phyloP scores from a whole-genome alignment of 495 filamentous ascomycete genomes.

The Penicillium longicatenatum region DNA sequence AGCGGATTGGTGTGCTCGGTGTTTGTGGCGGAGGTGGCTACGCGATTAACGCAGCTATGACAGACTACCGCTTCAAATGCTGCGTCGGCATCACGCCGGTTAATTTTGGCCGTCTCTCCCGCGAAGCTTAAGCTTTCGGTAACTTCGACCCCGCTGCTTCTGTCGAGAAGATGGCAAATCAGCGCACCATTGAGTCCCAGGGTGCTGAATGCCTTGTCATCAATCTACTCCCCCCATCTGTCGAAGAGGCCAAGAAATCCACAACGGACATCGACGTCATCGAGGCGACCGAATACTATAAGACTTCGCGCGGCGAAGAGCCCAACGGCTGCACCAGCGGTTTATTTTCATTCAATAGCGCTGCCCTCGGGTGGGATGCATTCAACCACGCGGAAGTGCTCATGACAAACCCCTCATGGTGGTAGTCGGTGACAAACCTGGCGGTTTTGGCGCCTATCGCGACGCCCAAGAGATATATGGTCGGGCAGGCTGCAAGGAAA shows the following conservation, averaged over 20 bases:
- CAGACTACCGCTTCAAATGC: slow-evolving; percentile 36
- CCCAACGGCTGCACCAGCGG: slow-evolving; percentile 17
- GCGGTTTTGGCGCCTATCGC: slow-evolving; percentile 25
- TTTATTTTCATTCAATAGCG: slow-evolving; percentile 26
- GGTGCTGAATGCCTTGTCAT: slow-evolving; percentile 20
- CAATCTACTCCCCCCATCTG: slow-evolving; percentile 13
- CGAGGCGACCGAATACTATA: slow-evolving; percentile 27
- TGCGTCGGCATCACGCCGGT: slow-evolving; percentile 30
- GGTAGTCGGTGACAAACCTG: slow-evolving; percentile 19
- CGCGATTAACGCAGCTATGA: slow-evolving; percentile 35
- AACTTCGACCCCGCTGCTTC: slow-evolving; percentile 16
- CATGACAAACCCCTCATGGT: slow-evolving; percentile 23
- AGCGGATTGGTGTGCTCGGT: slow-evolving; percentile 37
- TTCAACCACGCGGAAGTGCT: slow-evolving; percentile 19
- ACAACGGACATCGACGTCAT: slow-evolving; percentile 17
- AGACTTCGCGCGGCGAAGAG: slow-evolving; percentile 20
- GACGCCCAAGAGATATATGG: slow-evolving; percentile 22
- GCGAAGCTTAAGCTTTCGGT: slow-evolving; percentile 22
- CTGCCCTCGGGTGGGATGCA: slow-evolving; percentile 24
- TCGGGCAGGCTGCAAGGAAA: slow-evolving; percentile 21
- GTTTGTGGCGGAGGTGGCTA: slow-evolving; percentile 41
- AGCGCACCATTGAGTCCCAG: slow-evolving; percentile 21
- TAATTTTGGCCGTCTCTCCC: slow-evolving; percentile 28
- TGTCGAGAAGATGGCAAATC: slow-evolving; percentile 24
- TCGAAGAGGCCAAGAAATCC: slow-evolving; percentile 20